Percentiles rank a stretch among this genome's conserved stretches.
These are phyloP conservation scores for Yamadazyma blattariae DNA, from an alignment of 1,139 yeast genomes.

Conservation along the genomic window DNA sequence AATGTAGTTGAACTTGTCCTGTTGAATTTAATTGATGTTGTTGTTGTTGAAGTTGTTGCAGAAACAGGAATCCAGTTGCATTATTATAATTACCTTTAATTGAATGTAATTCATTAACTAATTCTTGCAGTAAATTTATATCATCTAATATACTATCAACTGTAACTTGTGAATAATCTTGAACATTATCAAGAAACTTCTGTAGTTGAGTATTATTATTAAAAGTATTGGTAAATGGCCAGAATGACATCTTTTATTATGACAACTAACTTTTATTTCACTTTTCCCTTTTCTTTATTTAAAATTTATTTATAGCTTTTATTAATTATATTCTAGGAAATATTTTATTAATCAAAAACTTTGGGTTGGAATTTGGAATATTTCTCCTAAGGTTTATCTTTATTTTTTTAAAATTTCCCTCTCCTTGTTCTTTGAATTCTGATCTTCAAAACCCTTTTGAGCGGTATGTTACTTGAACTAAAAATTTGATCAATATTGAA, in stretches of 20 bases:
- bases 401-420: too few species aligned
- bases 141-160: constrained; percentile 37
- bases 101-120: constrained; percentile 39
- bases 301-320: too few species aligned
- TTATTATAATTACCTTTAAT: constrained; percentile 36
- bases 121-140: constrained; percentile 36
- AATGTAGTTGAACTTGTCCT: not conserved
- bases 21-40: not conserved
- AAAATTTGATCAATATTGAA: too few species aligned
- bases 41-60: constrained; percentile 25
- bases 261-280: too few species aligned
- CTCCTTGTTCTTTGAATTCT: too few species aligned
- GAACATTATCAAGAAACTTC: constrained; percentile 39
- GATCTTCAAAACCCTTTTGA: too few species aligned
- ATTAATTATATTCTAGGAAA: too few species aligned
- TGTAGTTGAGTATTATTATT: constrained; percentile 41
- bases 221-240: constrained; percentile 46
- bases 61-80: constrained; percentile 28
- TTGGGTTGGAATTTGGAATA: too few species aligned
- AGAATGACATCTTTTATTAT: constrained; percentile 49
- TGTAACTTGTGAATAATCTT: constrained; percentile 31
- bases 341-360: too few species aligned
- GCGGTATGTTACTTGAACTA: too few species aligned
- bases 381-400: too few species aligned
- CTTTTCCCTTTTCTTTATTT: too few species aligned